phyloP scores from a whole-genome alignment of 2,329 filamentous ascomycete genomes.

The Neonectria magnoliae region DNA sequence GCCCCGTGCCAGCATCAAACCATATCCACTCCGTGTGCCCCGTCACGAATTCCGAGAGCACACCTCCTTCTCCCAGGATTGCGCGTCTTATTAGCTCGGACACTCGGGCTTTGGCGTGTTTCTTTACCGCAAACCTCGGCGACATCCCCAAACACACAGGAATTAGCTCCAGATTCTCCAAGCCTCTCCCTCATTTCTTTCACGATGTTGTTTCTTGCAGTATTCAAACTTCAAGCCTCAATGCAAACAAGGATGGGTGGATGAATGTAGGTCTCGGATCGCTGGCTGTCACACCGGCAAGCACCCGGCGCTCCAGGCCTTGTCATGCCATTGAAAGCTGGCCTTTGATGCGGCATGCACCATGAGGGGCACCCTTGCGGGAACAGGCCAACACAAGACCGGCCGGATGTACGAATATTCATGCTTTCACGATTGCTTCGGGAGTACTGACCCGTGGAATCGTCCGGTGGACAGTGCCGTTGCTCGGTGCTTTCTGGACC shows the following conservation, averaged over 20 bases:
- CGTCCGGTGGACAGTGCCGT: slow-evolving; percentile 9
- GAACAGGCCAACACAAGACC: slow-evolving; percentile 13
- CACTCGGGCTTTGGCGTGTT: slow-evolving; percentile 8
- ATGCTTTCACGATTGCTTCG: slow-evolving; percentile 23
- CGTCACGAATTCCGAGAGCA: neutral
- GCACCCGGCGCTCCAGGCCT: slow-evolving; percentile 20
- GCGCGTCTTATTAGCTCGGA: slow-evolving; percentile 1
- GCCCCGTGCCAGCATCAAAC: slow-evolving; percentile 3
- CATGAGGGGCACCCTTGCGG: slow-evolving; percentile 23
- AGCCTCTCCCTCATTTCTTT: neutral
- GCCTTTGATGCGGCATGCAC: slow-evolving; percentile 22
- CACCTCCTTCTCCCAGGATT: neutral
- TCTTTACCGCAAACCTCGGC: slow-evolving; percentile 2
- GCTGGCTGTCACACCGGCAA: slow-evolving; percentile 29
- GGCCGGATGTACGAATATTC: slow-evolving; percentile 16
- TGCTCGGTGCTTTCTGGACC: neutral
- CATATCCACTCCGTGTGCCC: slow-evolving; percentile 2
- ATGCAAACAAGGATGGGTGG: slow-evolving; percentile 10
- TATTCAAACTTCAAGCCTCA: neutral
- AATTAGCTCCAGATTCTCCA: neutral
- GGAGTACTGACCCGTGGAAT: neutral
- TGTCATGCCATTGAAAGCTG: slow-evolving; percentile 18
- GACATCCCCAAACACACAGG: neutral
- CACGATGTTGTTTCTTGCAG: neutral
- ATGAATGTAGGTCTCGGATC: slow-evolving; percentile 17